Base-by-base conservation (phyloP, 345 rosid species). In the Eucalyptus guilfoylei region DNA sequence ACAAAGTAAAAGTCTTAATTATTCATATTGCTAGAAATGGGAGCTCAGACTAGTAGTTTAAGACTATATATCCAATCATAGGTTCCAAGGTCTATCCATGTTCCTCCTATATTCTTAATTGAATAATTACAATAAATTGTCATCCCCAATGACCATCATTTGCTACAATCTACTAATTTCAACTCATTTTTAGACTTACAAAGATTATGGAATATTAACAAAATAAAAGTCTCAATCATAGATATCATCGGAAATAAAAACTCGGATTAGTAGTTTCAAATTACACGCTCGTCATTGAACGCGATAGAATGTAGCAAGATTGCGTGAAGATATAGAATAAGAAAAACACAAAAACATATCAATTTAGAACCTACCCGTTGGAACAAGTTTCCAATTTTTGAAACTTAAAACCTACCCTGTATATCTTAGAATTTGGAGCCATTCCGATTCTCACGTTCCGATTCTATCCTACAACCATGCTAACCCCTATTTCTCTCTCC, bases 301-400 rank as follows among this genome's bases (percentile, higher is more conserved):
- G 0, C 0, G 2, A 52, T 3, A 0, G 24, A 8, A 52, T 52
- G 58, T 2, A 1, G 5, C 24, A 52, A 1, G 1, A 52, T 8
- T 1, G 1, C 0, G 5, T 2, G 2, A 52, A 52, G 58, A 8
- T 11, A 52, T 52, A 19, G 0, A 52, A 52, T 1, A 52, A 52
- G 1, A 52, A 52, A 52, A 52, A 52, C 0, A 52, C 24, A 52
- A 52, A 49, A 6, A 52, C 10, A 24, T 52, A 0, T 8, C 58
- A 52, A 52, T 52, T 8, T 19, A 3, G 1, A 52, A 52, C 58
- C 24, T 3, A 0, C 58, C 11, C 0, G 0, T 8, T 0, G 24
- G 24, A 52, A 52, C 5, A 52, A 52, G 58, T 52, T 52, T 52
- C 55, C 1, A 52, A 52, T 52, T 8, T 52, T 19, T 52, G 58